Percentiles rank a stretch among this genome's conserved stretches.
phyloP scores from a whole-genome alignment of 140 eudicot species.

The Ambrosia hybrid region DNA sequence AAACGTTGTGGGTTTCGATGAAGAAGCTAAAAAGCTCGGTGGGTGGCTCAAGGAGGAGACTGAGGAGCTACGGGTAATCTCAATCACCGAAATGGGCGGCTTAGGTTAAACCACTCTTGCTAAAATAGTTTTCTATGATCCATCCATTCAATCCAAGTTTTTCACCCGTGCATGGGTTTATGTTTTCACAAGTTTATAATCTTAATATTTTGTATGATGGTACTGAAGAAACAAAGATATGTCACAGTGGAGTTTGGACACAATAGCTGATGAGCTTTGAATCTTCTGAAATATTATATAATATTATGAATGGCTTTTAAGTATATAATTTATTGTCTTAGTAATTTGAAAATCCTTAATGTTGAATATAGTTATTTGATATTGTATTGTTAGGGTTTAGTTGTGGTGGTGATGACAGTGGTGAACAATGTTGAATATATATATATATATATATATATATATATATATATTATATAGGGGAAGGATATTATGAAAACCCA shows the following conservation, averaged over 20 bases:
- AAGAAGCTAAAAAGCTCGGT: slow-evolving; percentile 3
- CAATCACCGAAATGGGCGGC: slow-evolving; percentile 26
- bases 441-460: too few relatives aligned
- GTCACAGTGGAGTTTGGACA: slow-evolving; percentile 11
- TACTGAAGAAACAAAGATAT: not conserved
- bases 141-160: slow-evolving; percentile 18
- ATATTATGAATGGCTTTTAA: too few relatives aligned
- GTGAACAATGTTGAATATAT: too few relatives aligned
- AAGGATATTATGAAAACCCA: too few relatives aligned
- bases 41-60: not conserved
- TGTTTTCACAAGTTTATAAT: slow-evolving; percentile 27
- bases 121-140: slow-evolving; percentile 25
- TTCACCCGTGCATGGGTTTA: slow-evolving; percentile 34
- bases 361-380: too few relatives aligned
- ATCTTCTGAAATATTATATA: too few relatives aligned
- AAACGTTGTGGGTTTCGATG: slow-evolving; percentile 28
- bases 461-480: too few relatives aligned
- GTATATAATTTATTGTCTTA: too few relatives aligned
- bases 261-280: slow-evolving; percentile 9
- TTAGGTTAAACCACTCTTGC: slow-evolving; percentile 4
- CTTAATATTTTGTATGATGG: not conserved
- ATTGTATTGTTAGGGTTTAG: too few relatives aligned
- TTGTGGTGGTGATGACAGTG: too few relatives aligned
- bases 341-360: too few relatives aligned
- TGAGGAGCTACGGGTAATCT: slow-evolving; percentile 21